Evolutionary conservation across 2,329 filamentous ascomycete genomes (phyloP), one percentile per base, ranked within the genome.

Genomic region (Calonectria honghensis): DNA sequence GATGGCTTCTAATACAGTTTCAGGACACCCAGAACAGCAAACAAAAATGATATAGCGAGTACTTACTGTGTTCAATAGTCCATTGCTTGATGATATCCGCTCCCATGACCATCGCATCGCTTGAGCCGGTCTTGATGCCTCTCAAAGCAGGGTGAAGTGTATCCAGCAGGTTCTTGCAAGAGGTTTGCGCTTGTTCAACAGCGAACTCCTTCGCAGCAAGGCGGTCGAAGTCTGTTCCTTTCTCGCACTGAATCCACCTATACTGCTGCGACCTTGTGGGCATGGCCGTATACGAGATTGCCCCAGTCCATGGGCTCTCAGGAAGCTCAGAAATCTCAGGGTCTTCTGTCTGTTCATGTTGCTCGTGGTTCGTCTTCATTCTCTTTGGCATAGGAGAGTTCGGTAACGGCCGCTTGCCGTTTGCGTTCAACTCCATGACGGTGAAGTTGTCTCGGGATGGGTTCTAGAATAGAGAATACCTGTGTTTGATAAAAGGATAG

Each of bases 171-270:
- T 18, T 45, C 4, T 6, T 7, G 24, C 70, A 73, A 14, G 64
- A 20, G 0, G 14, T 1, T 32, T 74, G 52, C 0, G 74, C 75
- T 4, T 54, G 29, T 0, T 66, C 16, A 2, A 68, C 68, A 4
- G 72, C 75, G 9, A 50, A 45, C 31, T 76, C 71, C 24, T 76
- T 76, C 6, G 69, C 66, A 4, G 68, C 68, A 0, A 77, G 48
- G 6, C 75, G 74, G 9, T 72, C 54, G 5, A 31, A 31, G 4
- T 72, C 63, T 3, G 2, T 39, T 1, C 16, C 6, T 2, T 37
- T 3, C 0, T 61, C 27, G n/a, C 73, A 76, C 5, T 18, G 14
- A 45, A n/a, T 31, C 70, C 75, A 76, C 0, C 45, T 59, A 6
- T 70, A 75, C 31, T 18, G 0, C 14, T n/a, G 3, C n/a, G 14